A percentile compares a stretch with the other conserved stretches of the same genome.
phyloP scores from a whole-genome alignment of 768 basidiomycete genomes.

The Baorangia bicolor region DNA sequence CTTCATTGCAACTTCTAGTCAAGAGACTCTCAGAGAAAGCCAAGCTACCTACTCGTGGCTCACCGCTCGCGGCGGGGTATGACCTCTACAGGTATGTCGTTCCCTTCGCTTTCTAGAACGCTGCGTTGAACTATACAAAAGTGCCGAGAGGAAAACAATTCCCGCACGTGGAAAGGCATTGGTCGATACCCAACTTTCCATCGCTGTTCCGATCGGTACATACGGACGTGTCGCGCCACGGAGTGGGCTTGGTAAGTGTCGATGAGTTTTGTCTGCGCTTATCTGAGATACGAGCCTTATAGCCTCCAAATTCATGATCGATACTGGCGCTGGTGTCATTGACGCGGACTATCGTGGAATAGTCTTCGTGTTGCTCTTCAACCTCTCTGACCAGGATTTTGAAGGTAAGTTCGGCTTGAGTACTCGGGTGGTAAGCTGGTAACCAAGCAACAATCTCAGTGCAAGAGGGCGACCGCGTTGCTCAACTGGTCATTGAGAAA shows the following conservation, averaged over 20 bases:
- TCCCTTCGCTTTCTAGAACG: neutral
- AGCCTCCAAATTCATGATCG: constrained; percentile 98
- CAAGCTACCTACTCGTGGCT: constrained; percentile 83
- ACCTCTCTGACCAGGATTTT: constrained; percentile 88
- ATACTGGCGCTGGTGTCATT: constrained; percentile 96
- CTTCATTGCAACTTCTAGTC: constrained; percentile 62
- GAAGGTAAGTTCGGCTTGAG: constrained; percentile 48
- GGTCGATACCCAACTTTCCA: constrained; percentile 86
- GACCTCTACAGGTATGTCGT: constrained; percentile 80
- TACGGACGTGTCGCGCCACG: constrained; percentile 97
- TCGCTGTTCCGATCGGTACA: constrained; percentile 90
- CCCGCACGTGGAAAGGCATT: constrained; percentile 92
- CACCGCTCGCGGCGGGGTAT: constrained; percentile 86
- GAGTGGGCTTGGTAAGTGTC: constrained; percentile 81
- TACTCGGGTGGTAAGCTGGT: neutral
- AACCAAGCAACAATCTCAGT: constrained; percentile 46
- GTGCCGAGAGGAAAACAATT: constrained; percentile 81
- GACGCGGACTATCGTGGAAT: constrained; percentile 95
- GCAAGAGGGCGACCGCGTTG: constrained; percentile 90
- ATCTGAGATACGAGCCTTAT: constrained; percentile 1
- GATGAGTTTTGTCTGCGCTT: neutral
- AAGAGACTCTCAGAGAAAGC: constrained; percentile 85
- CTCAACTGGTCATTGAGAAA: constrained; percentile 90
- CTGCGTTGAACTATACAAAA: constrained; percentile 29
- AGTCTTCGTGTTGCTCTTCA: constrained; percentile 91